Conservation (phyloP, 2,329 filamentous ascomycete genomes). For the Calonectria honghensis region DNA sequence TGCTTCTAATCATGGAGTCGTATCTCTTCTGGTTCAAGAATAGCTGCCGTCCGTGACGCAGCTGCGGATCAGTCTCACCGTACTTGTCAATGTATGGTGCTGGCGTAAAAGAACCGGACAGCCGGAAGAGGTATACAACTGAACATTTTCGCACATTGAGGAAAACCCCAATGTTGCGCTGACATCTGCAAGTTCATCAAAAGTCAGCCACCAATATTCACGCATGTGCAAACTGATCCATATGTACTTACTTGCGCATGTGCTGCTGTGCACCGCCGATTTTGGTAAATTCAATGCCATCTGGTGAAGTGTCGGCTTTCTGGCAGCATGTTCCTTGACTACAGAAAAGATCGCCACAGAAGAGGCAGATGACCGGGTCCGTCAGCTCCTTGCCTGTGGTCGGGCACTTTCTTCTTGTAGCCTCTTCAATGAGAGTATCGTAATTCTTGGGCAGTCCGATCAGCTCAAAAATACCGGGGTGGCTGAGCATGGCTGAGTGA, state of each 20-base stretch:
- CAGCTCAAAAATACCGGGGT: conserved; percentile 95
- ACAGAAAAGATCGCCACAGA: conserved; percentile 98
- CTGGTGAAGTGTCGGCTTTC: conserved; percentile 72
- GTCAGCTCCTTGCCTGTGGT: conserved; percentile 93
- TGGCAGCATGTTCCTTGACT: conserved; percentile 95
- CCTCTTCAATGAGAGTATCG: conserved; percentile 93
- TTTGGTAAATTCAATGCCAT: conserved; percentile 64
- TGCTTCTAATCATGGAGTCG: conserved; percentile 88
- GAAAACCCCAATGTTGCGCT: conserved; percentile 92
- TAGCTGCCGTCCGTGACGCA: conserved; percentile 90
- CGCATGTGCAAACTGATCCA: background rate
- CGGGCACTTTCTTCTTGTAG: conserved; percentile 87
- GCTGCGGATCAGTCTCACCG: conserved; percentile 94
- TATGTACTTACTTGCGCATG: conserved; percentile 81
- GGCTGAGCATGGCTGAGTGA: conserved; percentile 74
- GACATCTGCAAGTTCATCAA: conserved; percentile 78
- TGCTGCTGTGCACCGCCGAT: conserved; percentile 94
- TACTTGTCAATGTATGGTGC: conserved; percentile 97
- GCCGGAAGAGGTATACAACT: conserved; percentile 88
- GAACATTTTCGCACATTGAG: conserved; percentile 98
- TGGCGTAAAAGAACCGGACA: conserved; percentile 87
- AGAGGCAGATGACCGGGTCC: conserved; percentile 93
- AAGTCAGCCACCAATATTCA: conserved; percentile 9
- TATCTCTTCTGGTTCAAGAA: conserved; percentile 96
- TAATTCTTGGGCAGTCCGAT: conserved; percentile 94